Base-by-base conservation (phyloP, 2,329 filamentous ascomycete species). In the Myriangium duriaei region DNA sequence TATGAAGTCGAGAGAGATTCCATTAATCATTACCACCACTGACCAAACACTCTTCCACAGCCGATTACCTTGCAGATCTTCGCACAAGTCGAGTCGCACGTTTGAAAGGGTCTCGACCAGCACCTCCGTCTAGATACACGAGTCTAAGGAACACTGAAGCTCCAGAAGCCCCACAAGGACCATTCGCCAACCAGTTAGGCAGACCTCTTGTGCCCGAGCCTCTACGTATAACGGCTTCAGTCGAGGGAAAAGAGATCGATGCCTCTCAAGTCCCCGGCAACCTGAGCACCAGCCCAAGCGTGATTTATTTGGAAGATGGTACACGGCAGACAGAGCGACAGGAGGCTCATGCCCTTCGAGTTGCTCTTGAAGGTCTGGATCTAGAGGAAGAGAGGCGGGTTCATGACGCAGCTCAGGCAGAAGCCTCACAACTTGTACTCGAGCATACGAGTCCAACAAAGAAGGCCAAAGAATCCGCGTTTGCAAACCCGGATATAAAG, bases 291-390 rank as follows among this genome's bases (percentile, higher is more conserved):
- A 11, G 30, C 19, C 72, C 76, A 5, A 81, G 69, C 42, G 66
- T 74, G 30, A 74, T 71, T 5, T 86, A 86, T 55, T 77, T 82
- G 40, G 81, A 86, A 56, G 72, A 76, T 40, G 79, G 79, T 12
- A 73, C 76, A 52, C 66, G 81, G 49, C 84, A 80, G 78, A 81
- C 83, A 72, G 81, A 87, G 56, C 82, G 81, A 55, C 79, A 85
- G 52, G 81, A 87, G 57, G 78, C 74, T 3, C 69, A 70, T 24
- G 79, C 79, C 13, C 59, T 87, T 42, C 72, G 79, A 12, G 69
- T 76, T 43, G 81, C 81, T 9, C 74, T 87, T 67, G 74, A 84
- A 47, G 76, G 82, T 49, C 73, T 86, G 69, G 73, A 81, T 42
- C 45, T 81, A 17, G 68, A 75, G 2, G 75, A 79, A 13, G 76